Percentiles rank a stretch among this genome's conserved stretches.
Conservation (phyloP, 225 moss, liverwort and hornwort species). For the Physcomitrellopsis africana region DNA sequence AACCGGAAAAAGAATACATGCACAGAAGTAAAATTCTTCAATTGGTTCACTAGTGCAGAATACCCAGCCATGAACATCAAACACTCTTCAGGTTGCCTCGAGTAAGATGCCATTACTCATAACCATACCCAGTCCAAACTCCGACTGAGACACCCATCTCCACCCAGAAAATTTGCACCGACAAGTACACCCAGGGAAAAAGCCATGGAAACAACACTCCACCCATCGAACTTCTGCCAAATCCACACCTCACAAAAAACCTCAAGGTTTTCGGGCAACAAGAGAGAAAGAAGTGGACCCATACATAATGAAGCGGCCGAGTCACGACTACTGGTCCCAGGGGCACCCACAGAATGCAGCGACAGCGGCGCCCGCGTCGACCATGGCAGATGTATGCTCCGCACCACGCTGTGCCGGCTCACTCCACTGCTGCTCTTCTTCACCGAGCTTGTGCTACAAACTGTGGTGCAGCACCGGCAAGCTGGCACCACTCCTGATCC, state of each 20-base stretch:
- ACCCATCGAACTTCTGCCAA: no score
- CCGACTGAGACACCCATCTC: no score
- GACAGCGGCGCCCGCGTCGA: conserved; percentile 17
- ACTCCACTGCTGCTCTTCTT: conserved; percentile 12
- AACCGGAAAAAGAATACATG: neutral
- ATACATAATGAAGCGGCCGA: neutral
- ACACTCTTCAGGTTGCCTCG: neutral
- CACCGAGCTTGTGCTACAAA: conserved; percentile 24
- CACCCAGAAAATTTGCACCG: no score
- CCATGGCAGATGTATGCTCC: conserved; percentile 22
- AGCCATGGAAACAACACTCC: neutral
- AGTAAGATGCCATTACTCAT: neutral
- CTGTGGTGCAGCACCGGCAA: conserved; percentile 40
- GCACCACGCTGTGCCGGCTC: neutral
- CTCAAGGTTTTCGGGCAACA: neutral
- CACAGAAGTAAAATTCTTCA: neutral
- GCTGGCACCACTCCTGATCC: conserved; percentile 38
- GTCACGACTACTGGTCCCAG: conserved; percentile 16
- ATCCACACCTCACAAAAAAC: neutral
- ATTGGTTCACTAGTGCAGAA: no score
- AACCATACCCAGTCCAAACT: no score
- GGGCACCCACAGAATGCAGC: conserved; percentile 19
- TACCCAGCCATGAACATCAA: neutral
- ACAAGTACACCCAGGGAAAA: neutral
- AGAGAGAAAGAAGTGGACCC: neutral